These are phyloP conservation scores for Gossypium bickii DNA, from an alignment of 345 rosid species.

Conservation along the genomic window DNA sequence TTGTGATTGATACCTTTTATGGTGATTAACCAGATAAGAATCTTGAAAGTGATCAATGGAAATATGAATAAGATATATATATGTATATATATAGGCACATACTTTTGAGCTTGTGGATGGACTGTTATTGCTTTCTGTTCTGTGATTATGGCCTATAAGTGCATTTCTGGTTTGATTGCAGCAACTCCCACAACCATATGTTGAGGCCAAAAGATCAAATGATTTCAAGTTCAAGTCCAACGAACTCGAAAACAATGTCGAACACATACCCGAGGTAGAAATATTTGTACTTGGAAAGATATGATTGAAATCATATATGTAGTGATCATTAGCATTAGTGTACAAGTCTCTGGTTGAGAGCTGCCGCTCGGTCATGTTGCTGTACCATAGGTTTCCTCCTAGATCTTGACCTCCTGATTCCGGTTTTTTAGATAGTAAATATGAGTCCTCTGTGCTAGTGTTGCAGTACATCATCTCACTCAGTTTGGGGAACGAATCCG, in stretches of 20 bases:
- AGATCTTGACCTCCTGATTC: neutral
- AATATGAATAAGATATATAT: neutral
- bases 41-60: neutral
- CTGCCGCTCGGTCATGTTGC: conserved; percentile 14
- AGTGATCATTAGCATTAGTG: neutral
- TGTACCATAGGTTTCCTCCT: conserved; percentile 6
- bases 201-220: conserved; percentile 17
- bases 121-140: conserved; percentile 14
- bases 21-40: neutral
- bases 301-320: conserved; percentile 14
- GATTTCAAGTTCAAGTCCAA: conserved; percentile 29
- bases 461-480: conserved; percentile 16
- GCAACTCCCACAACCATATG: conserved; percentile 13
- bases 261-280: conserved; percentile 18
- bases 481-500: conserved; percentile 24
- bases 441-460: neutral
- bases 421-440: conserved; percentile 5
- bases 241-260: conserved; percentile 25
- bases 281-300: conserved; percentile 20
- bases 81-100: neutral
- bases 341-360: conserved; percentile 13
- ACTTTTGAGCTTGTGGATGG: conserved; percentile 33
- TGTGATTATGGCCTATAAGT: conserved; percentile 1
- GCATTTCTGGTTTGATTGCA: conserved; percentile 14
- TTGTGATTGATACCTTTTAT: conserved; percentile 9